These are phyloP conservation scores for Nemania diffusa DNA, from an alignment of 2,329 filamentous ascomycete species.

Conservation along the genomic window DNA sequence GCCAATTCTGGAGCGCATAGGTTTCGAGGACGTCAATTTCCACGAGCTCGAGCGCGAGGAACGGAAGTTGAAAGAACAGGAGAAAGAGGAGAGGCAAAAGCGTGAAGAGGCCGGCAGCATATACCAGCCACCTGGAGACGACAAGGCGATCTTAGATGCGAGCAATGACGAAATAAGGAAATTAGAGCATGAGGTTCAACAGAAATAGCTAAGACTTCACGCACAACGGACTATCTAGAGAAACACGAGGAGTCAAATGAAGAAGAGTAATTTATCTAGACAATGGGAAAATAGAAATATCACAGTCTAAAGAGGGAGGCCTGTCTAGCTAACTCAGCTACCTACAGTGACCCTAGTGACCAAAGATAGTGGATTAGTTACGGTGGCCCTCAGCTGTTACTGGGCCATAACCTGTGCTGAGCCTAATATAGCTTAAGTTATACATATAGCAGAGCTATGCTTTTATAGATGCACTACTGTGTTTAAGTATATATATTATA, in stretches of 20 bases:
- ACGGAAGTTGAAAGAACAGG: constrained; percentile 40
- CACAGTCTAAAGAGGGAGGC: too few species aligned
- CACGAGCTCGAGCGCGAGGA: constrained; percentile 48
- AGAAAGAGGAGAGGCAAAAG: constrained; percentile 42
- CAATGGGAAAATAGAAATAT: too few species aligned
- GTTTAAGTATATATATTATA: too few species aligned
- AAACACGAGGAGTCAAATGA: constrained; percentile 6
- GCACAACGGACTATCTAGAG: background rate
- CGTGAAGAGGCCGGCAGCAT: constrained; percentile 39
- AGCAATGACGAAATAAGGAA: constrained; percentile 36
- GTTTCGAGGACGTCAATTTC: constrained; percentile 74
- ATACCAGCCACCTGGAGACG: constrained; percentile 19
- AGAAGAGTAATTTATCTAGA: background rate
- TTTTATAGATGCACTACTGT: too few species aligned
- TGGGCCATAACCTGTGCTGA: too few species aligned
- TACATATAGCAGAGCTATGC: too few species aligned
- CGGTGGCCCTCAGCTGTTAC: too few species aligned
- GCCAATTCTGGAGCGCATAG: constrained; percentile 72
- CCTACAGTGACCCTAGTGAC: too few species aligned
- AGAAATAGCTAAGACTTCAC: constrained; percentile 17
- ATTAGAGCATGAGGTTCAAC: constrained; percentile 36
- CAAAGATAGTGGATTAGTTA: too few species aligned
- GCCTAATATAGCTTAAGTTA: too few species aligned
- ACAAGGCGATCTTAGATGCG: constrained; percentile 19
- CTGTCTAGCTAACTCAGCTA: too few species aligned